Percentiles rank a stretch among this genome's conserved stretches.
Conservation (phyloP, 805 yeast genomes). For the Saccharomycopsis selenospora region DNA sequence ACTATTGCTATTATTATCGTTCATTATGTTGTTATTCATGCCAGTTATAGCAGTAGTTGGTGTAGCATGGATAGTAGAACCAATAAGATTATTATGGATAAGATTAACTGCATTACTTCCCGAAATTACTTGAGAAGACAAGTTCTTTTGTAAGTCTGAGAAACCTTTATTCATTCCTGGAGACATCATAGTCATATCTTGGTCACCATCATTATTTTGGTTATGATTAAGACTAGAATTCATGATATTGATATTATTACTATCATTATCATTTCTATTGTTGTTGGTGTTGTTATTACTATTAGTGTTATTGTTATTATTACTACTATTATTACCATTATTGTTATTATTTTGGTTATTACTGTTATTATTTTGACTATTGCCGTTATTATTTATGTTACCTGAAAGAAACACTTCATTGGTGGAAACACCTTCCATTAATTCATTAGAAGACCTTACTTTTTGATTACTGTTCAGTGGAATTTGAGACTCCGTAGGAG, state of each 20-base stretch:
- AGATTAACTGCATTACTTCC: neutral
- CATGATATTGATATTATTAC: no score
- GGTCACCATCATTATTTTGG: constrained; percentile 14
- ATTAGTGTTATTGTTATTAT: constrained; percentile 21
- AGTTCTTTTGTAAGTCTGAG: neutral
- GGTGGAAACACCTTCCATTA: constrained; percentile 84
- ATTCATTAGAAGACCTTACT: constrained; percentile 47
- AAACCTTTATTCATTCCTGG: constrained; percentile 17
- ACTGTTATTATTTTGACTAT: constrained; percentile 21
- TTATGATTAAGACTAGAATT: no score
- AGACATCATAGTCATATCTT: constrained; percentile 21
- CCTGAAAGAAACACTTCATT: constrained; percentile 74
- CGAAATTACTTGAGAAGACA: neutral
- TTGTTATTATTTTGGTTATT: constrained; percentile 21
- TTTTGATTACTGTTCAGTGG: constrained; percentile 24
- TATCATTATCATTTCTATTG: no score
- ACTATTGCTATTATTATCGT: constrained; percentile 15
- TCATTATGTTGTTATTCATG: neutral
- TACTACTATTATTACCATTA: constrained; percentile 1
- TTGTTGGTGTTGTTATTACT: constrained; percentile 23
- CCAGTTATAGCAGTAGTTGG: neutral
- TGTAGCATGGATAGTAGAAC: neutral
- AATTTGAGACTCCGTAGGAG: constrained; percentile 30
- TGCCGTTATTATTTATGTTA: constrained; percentile 22
- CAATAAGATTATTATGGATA: neutral